Percentiles rank a stretch among this genome's conserved stretches.
phyloP scores from a whole-genome alignment of 352 stramenopile species.

The Aphanomyces invadans region DNA sequence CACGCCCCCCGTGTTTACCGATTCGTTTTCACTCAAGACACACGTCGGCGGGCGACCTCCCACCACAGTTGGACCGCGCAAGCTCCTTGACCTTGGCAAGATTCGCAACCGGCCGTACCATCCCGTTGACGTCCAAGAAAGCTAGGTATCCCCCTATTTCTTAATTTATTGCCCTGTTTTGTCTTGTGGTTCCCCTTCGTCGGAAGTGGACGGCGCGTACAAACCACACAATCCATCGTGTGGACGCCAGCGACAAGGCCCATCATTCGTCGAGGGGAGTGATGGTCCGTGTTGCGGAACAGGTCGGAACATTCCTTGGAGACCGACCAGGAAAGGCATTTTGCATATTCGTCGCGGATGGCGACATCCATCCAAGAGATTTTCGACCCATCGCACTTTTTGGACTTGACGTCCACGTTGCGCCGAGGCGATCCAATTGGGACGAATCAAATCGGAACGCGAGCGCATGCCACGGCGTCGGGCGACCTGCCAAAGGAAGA shows the following conservation, averaged over 20 bases:
- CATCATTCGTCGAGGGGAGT: too few relatives aligned
- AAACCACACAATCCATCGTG: too few relatives aligned
- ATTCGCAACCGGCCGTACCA: constrained; percentile 4
- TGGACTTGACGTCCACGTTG: neutral
- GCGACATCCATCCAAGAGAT: too few relatives aligned
- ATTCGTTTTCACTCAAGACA: neutral
- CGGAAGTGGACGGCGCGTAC: too few relatives aligned
- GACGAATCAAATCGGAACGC: neutral
- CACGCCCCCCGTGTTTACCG: constrained; percentile 30
- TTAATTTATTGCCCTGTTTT: too few relatives aligned
- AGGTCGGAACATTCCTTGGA: too few relatives aligned
- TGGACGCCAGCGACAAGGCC: too few relatives aligned
- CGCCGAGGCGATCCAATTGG: neutral
- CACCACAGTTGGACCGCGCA: neutral
- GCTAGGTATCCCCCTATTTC: neutral
- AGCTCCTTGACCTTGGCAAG: neutral
- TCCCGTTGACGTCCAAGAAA: constrained; percentile 4
- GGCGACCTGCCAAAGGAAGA: neutral
- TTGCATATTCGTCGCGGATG: too few relatives aligned
- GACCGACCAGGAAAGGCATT: too few relatives aligned
- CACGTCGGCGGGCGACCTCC: neutral
- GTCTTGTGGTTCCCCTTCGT: too few relatives aligned
- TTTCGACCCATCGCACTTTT: neutral
- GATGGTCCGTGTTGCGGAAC: too few relatives aligned
- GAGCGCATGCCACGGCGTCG: neutral